Evolutionary conservation across 1,139 yeast genomes (phyloP), one percentile per base, ranked within the genome.

Genomic region (Candida gigantensis): DNA sequence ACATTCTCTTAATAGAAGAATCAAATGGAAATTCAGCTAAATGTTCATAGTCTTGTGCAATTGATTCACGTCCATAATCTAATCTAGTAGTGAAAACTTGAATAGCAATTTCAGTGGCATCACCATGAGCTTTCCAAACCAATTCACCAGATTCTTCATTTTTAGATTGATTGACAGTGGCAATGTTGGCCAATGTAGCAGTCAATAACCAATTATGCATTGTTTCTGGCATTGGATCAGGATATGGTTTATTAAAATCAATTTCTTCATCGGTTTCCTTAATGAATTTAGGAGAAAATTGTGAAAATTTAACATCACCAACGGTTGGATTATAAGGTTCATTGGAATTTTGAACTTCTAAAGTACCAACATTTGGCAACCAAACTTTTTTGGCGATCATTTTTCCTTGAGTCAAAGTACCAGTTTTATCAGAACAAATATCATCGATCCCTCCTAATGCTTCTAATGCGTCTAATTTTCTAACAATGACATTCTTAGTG

Each of bases 41-140:
- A 52, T 80, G 84, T 24, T 53, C 51, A 15, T 62, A 60, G 3
- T 11, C 20, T 11, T 12, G 18, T 13, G 68, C 61, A 35, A 78
- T 51, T 1, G 52, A 52, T 6, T 65, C 64, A 47, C 87, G 70
- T 7, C 66, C 65, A 51, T 59, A 72, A 19, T 72, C 74, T 31
- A 81, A 58, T 46, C 92, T 69, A 26, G 77, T 62, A 12, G 79
- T 73, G 54, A 84, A 84, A 0, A 85, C 89, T 52, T 84, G 86
- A 44, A 85, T 81, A 10, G 95, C 92, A 51, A 83, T 78, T 60
- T 85, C 95, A 3, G 95, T 85, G 25, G 95, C 89, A 55, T 85
- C 95, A 37, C 94, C 95, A 51, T 80, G 82, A 11, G 87, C 88
- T 49, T 77, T 78, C 92, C 94, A 85, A 19, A 34, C 30, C 11